Evolutionary conservation across 345 rosid genomes (phyloP), one percentile per base, ranked within the genome.

Genomic region (Gossypium turneri): DNA sequence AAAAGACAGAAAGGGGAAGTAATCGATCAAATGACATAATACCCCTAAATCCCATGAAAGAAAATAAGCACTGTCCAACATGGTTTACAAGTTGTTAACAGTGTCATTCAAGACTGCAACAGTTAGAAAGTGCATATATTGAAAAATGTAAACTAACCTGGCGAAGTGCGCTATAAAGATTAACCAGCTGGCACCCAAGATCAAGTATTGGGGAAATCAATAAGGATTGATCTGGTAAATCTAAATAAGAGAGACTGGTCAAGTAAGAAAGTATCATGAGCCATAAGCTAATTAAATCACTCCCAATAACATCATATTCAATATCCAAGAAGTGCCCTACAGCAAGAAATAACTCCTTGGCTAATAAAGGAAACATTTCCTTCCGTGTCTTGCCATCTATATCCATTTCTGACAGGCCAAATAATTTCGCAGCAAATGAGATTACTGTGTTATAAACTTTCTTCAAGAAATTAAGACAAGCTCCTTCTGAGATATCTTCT

Each of bases 401-500:
- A 76, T 74, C 73, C 66, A 61, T 38, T 22, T 72, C 84, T 56
- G 86, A 68, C 29, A 81, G 76, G 78, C 77, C 34, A 55, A 78
- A 79, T 75, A 85, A 70, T 3, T 82, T 75, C 74, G 86, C 50
- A 10, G 89, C 88, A 78, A 90, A 82, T 74, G 89, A 86, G 67
- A 87, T 79, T 58, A 91, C 48, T 10, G 82, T 76, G 43, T 51
- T 72, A 68, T 88, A 89, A 72, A 85, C 86, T 81, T 85, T 84
- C 87, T 82, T 89, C 70, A 95, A 82, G 83, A 91, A 90, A 81
- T 73, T 84, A 78, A 86, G 81, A 82, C 87, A 87, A 81, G 92
- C 91, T 81, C 97, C 97, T 81, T 83, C 89, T 60, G 92, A 85
- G 67, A 81, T 81, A 82, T 93, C 98, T 78, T 93, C 98, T 50